Evolutionary conservation across 495 filamentous ascomycete species (phyloP).

Genomic region (Tuber magnatum): DNA sequence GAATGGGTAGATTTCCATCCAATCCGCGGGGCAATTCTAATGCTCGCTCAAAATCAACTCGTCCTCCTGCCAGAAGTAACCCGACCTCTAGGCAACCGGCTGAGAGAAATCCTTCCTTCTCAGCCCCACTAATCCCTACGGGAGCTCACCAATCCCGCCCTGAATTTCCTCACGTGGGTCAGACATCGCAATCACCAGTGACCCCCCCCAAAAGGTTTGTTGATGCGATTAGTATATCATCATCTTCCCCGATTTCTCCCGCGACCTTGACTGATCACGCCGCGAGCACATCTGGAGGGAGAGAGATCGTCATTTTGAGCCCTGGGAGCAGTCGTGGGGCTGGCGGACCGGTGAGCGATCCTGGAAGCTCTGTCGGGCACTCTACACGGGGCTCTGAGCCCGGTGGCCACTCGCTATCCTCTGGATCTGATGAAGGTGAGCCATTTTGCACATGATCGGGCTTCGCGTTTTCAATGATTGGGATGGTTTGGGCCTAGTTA

Average conservation of each 20-base stretch:
- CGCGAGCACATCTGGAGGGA: not conserved
- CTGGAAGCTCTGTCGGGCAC: not conserved
- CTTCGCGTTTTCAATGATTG: not conserved
- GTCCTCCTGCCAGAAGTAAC: not conserved
- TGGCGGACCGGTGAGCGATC: not conserved
- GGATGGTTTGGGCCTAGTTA: not conserved
- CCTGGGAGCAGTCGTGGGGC: not conserved
- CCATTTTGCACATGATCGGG: not conserved
- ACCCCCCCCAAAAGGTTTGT: not conserved
- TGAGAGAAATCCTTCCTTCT: not conserved
- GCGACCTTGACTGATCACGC: not conserved
- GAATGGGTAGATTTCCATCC: not conserved
- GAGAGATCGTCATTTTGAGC: not conserved
- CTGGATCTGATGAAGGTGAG: not conserved
- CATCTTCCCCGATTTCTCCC: not conserved
- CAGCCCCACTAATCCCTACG: not conserved
- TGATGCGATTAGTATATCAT: not conserved
- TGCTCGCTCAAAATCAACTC: not conserved
- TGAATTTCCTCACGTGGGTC: not conserved
- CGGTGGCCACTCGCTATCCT: not conserved
- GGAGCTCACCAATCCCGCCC: not conserved
- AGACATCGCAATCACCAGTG: not conserved
- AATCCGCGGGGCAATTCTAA: not conserved
- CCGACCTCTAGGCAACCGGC: not conserved
- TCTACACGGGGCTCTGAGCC: not conserved